Evolutionary conservation across 1,284 basidiomycete genomes (phyloP).

Genomic region (Hypsizygus ulmarius): DNA sequence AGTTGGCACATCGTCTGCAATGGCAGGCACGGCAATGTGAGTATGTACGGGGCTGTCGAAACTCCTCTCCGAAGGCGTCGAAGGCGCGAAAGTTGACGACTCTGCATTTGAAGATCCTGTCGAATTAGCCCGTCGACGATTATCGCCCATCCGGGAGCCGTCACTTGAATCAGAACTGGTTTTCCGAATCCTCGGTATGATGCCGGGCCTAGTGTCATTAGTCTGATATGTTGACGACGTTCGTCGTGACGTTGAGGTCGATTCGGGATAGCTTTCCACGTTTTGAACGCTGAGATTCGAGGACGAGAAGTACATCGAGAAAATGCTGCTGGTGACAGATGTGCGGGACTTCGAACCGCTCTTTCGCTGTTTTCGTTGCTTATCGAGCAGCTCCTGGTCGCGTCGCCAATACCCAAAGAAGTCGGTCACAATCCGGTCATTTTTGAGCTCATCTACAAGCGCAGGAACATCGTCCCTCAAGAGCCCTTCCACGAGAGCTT

Average conservation of each 20-base stretch:
- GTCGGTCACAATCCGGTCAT: slow-evolving; percentile 57
- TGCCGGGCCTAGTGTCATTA: slow-evolving; percentile 1
- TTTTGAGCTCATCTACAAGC: slow-evolving; percentile 61
- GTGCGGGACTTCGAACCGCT: slow-evolving; percentile 24
- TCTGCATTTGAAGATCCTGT: slow-evolving; percentile 38
- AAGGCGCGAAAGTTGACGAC: slow-evolving; percentile 40
- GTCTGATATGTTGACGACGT: slow-evolving; percentile 6
- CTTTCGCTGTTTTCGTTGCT: slow-evolving; percentile 34
- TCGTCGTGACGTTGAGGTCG: slow-evolving; percentile 13
- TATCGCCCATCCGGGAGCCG: slow-evolving; percentile 21
- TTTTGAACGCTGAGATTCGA: slow-evolving; percentile 29
- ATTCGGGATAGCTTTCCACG: slow-evolving; percentile 17
- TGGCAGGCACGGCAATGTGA: slow-evolving; percentile 21
- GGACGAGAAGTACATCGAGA: slow-evolving; percentile 54
- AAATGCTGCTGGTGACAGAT: slow-evolving; percentile 44
- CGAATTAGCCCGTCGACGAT: slow-evolving; percentile 33
- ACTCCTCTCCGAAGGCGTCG: slow-evolving; percentile 36
- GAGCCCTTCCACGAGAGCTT: slow-evolving; percentile 54
- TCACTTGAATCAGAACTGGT: slow-evolving; percentile 29
- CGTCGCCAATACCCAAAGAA: slow-evolving; percentile 77
- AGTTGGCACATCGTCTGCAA: slow-evolving; percentile 36
- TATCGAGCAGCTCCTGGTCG: slow-evolving; percentile 60
- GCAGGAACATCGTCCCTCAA: slow-evolving; percentile 60
- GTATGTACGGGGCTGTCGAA: slow-evolving; percentile 30
- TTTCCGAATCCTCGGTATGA: slow-evolving; percentile 15